Percentiles rank a stretch among this genome's conserved stretches.
These are phyloP conservation scores for Lobulomyces angularis DNA, from an alignment of 192 early-diverging fungal species.

Conservation along the genomic window DNA sequence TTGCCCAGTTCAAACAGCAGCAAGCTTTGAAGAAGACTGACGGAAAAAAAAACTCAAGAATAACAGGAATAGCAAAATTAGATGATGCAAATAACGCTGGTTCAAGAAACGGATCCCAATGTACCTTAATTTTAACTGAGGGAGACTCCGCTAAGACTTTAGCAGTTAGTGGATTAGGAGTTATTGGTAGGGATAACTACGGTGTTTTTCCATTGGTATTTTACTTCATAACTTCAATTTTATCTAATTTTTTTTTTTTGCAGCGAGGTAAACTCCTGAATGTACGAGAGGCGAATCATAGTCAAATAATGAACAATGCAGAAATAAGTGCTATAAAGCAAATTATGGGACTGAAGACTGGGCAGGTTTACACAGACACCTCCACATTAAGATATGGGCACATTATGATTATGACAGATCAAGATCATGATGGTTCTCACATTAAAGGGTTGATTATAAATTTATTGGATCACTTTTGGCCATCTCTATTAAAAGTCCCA, in stretches of 20 bases:
- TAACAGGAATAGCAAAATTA: conserved; percentile 74
- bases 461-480: conserved; percentile 88
- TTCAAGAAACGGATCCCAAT: conserved; percentile 49
- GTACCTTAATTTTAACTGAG: conserved; percentile 94
- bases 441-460: conserved; percentile 97
- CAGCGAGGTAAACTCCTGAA: conserved; percentile 96
- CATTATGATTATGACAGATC: conserved; percentile 98
- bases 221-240: no score
- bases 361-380: conserved; percentile 56
- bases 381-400: conserved; percentile 81
- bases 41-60: conserved; percentile 50
- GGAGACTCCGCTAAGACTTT: conserved; percentile 91
- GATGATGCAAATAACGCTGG: conserved; percentile 94
- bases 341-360: conserved; percentile 88
- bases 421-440: conserved; percentile 91
- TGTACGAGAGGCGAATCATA: conserved; percentile 71
- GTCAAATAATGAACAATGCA: conserved; percentile 60
- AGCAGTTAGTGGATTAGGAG: conserved; percentile 71
- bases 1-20: conserved; percentile 57
- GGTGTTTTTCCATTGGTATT: conserved; percentile 93
- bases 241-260: no score
- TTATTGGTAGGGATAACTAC: conserved; percentile 78
- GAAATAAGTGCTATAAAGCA: conserved; percentile 83
- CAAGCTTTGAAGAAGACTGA: conserved; percentile 80
- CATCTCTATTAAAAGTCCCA: conserved; percentile 74